These are phyloP conservation scores for Ascochyta viciae-villosae DNA, from an alignment of 2,329 filamentous ascomycete species.

Conservation along the genomic window DNA sequence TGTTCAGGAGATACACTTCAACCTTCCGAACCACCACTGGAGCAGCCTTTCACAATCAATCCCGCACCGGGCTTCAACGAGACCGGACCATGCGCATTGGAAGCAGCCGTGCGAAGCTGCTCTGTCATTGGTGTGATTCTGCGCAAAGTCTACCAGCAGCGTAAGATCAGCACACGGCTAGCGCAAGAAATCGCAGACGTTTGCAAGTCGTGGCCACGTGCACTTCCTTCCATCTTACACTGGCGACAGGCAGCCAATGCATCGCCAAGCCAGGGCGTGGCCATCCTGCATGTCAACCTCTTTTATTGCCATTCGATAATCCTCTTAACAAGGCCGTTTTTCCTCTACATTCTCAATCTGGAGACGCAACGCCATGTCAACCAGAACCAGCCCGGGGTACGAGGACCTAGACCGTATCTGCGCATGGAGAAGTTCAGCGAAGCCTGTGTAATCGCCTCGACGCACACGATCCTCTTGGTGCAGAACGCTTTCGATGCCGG, in stretches of 20 bases:
- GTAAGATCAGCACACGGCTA: constrained; percentile 64
- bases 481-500: constrained; percentile 52
- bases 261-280: constrained; percentile 60
- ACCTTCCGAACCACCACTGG: constrained; percentile 35
- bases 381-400: constrained; percentile 29
- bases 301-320: constrained; percentile 69
- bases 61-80: constrained; percentile 35
- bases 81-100: constrained; percentile 54
- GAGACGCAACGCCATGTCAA: constrained; percentile 48
- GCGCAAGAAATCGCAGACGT: constrained; percentile 65
- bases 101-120: constrained; percentile 65
- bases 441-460: constrained; percentile 52
- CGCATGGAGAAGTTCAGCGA: constrained; percentile 59
- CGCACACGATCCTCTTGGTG: constrained; percentile 50
- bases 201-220: constrained; percentile 61
- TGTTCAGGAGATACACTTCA: constrained; percentile 60
- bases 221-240: constrained; percentile 58
- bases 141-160: constrained; percentile 65
- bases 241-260: constrained; percentile 58
- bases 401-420: constrained; percentile 38
- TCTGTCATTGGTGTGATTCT: constrained; percentile 66
- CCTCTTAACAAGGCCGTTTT: constrained; percentile 69
- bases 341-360: constrained; percentile 63
- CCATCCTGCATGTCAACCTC: constrained; percentile 68
- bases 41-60: constrained; percentile 25